Percentiles rank a stretch among this genome's conserved stretches.
Evolutionary conservation across 2,329 filamentous ascomycete genomes (phyloP).

Genomic region (Colletotrichum godetiae): DNA sequence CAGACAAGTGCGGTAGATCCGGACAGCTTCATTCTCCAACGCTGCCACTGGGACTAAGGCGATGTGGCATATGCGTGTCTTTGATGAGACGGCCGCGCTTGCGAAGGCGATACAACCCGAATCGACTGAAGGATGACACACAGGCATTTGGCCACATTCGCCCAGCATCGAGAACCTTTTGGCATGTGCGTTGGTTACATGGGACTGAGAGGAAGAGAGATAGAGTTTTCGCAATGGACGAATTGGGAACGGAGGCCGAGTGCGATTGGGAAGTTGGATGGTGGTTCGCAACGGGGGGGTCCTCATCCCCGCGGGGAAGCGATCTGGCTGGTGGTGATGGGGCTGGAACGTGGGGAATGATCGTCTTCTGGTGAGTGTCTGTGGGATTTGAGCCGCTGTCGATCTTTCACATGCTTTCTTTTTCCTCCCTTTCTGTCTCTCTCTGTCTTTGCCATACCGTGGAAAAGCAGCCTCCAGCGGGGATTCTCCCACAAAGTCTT

Average conservation of each 20-base stretch:
- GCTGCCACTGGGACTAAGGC: neutral
- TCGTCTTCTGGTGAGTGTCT: neutral
- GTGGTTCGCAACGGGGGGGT: neutral
- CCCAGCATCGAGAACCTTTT: neutral
- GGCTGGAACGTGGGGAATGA: slow-evolving; percentile 20
- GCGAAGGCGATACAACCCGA: neutral
- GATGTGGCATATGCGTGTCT: slow-evolving; percentile 7
- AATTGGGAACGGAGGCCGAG: neutral
- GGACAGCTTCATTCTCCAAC: neutral
- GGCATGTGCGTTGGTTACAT: slow-evolving; percentile 10
- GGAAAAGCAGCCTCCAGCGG: neutral
- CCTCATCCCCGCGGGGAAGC: neutral
- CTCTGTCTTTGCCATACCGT: too few relatives aligned
- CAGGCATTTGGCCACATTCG: neutral
- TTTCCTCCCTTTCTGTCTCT: neutral
- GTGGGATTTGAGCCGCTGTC: slow-evolving; percentile 29
- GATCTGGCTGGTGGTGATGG: slow-evolving; percentile 1
- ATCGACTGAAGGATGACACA: neutral
- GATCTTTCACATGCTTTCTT: slow-evolving; percentile 27
- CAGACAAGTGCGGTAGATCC: neutral
- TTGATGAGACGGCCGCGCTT: slow-evolving; percentile 19
- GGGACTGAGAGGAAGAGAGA: neutral
- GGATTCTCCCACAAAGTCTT: neutral
- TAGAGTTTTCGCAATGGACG: neutral
- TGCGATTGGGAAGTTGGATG: neutral